Conservation (phyloP, 805 yeast genomes). For the Metschnikowia reukaufii region DNA sequence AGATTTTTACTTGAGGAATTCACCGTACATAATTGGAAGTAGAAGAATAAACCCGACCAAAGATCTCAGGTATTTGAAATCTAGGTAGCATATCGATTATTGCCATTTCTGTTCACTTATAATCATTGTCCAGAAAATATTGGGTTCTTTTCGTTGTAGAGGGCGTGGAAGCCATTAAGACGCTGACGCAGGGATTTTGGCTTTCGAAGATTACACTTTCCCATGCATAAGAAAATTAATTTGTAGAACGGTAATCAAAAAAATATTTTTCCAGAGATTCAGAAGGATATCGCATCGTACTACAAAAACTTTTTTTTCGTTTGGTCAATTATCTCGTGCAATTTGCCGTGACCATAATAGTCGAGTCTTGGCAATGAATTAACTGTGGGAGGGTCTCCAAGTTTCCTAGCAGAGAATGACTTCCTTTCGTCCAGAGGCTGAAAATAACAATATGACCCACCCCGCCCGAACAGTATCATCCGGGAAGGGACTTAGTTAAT, state of each 20-base stretch:
- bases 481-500: neutral
- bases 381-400: neutral
- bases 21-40: too few relatives aligned
- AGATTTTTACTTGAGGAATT: too few relatives aligned
- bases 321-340: neutral
- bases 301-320: neutral
- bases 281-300: neutral
- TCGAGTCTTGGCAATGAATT: neutral
- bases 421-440: neutral
- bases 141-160: neutral
- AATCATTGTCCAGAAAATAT: neutral
- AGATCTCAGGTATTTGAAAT: too few relatives aligned
- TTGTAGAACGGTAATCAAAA: too few relatives aligned
- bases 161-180: conserved; percentile 1
- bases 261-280: too few relatives aligned
- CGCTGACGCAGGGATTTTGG: conserved; percentile 1
- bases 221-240: neutral
- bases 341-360: neutral
- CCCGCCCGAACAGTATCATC: neutral
- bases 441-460: neutral
- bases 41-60: too few relatives aligned
- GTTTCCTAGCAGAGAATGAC: neutral
- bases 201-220: conserved; percentile 1
- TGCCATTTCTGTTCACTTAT: neutral
- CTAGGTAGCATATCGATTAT: too few relatives aligned